phyloP scores from a whole-genome alignment of 1,284 basidiomycete genomes.

The Fomitopsis schrenkii region DNA sequence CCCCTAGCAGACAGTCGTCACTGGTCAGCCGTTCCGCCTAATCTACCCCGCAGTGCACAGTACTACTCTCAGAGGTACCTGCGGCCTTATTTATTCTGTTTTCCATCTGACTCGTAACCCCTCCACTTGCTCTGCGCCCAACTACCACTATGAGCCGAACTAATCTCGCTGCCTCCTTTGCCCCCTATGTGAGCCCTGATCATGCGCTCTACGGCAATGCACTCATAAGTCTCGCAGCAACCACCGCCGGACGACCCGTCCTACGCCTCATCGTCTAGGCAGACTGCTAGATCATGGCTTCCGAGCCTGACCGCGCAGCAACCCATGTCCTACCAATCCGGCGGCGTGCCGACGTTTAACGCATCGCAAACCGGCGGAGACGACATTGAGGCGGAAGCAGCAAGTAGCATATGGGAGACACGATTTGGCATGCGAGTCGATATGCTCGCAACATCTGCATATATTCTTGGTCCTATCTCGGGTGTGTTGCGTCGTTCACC shows the following conservation, averaged over 20 bases:
- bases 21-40: background rate
- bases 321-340: constrained; percentile 65
- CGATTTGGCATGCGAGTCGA: constrained; percentile 69
- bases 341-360: constrained; percentile 57
- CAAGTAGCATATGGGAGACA: constrained; percentile 69
- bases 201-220: background rate
- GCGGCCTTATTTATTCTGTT: constrained; percentile 5
- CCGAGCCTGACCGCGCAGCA: constrained; percentile 36
- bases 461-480: constrained; percentile 70
- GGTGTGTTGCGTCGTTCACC: constrained; percentile 37
- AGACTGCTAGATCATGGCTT: constrained; percentile 51
- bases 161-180: constrained; percentile 38
- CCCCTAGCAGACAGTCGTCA: background rate
- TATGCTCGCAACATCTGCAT: constrained; percentile 62
- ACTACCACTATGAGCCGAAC: constrained; percentile 22
- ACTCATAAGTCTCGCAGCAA: constrained; percentile 32
- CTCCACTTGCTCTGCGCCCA: background rate
- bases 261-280: constrained; percentile 25
- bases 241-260: constrained; percentile 57
- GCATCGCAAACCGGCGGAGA: constrained; percentile 42
- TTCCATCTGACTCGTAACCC: background rate
- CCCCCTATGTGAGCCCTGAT: constrained; percentile 46
- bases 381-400: constrained; percentile 44
- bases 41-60: background rate
- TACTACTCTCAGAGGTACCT: background rate